Evolutionary conservation across 2,329 filamentous ascomycete genomes (phyloP), one percentile per base, ranked within the genome.

Genomic region (Immersiporthe knoxdaviesiana): DNA sequence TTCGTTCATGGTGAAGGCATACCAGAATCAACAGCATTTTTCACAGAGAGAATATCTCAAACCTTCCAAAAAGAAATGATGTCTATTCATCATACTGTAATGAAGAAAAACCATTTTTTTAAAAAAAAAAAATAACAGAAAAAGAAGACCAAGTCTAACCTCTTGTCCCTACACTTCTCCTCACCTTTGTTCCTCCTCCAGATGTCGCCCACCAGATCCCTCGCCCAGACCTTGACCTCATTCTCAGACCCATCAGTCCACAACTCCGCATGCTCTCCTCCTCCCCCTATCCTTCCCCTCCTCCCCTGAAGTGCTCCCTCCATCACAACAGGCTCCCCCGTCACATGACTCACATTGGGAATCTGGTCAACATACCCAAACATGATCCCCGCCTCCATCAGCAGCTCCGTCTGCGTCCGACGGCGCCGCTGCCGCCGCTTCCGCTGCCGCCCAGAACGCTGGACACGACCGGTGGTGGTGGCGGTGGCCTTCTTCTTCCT

Each of bases 271-370:
- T 35, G 35, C 8, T 8, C 35, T 35, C 35, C 35, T 35, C 35
- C 35, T 35, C 35, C 35, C 8, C 35, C 35, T 35, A 4, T n/a
- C 30, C 8, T 61, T n/a, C 58, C 30, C 59, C n/a, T 18, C 30
- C 11, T 21, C 56, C 65, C 16, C 21, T 16, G 41, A 30, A 14
- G 12, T 21, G 6, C 27, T 6, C 8, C 3, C 35, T 35, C n/a
- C 14, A 4, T 27, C 16, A 65, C 62, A 14, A 70, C 39, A 35
- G 65, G 61, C n/a, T 18, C 35, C 16, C 62, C 56, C 2, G 56
- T 70, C 2, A 63, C 62, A 24, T 68, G 44, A 11, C 63, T 65
- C 14, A 59, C 37, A n/a, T 68, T 69, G 30, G 68, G 68, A 16
- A 69, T 41, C 21, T 63, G 58, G n/a, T 56, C 58, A 6, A 61